phyloP scores from a whole-genome alignment of 2,329 filamentous ascomycete genomes.

The Ambrosiella beaveri region DNA sequence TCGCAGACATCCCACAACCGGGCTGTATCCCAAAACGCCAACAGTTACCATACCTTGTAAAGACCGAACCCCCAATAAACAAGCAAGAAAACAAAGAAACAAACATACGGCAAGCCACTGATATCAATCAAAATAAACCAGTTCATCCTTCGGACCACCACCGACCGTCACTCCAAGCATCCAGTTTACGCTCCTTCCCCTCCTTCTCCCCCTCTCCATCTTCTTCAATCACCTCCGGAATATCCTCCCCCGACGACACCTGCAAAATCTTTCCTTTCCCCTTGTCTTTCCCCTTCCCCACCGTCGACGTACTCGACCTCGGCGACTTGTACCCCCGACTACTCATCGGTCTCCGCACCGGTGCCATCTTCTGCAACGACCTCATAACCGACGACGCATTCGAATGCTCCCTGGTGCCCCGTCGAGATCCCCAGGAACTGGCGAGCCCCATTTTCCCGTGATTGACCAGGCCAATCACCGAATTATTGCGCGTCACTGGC shows the following conservation, averaged over 20 bases:
- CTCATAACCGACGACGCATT: not conserved
- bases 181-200: not conserved
- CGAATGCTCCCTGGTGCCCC: slow-evolving; percentile 3
- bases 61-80: not conserved
- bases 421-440: not conserved
- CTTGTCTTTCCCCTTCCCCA: slow-evolving; percentile 1
- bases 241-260: not conserved
- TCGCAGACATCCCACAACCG: not conserved
- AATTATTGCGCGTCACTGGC: slow-evolving; percentile 33
- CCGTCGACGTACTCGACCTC: not conserved
- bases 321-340: slow-evolving; percentile 1
- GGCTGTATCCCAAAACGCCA: not conserved
- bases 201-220: not conserved
- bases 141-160: slow-evolving; percentile 5
- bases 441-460: not conserved
- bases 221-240: not conserved
- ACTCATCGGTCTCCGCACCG: slow-evolving; percentile 4
- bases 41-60: not conserved
- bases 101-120: slow-evolving; percentile 5
- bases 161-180: not conserved
- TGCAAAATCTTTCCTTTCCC: not conserved
- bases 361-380: not conserved
- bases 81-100: not conserved
- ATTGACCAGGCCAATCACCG: slow-evolving; percentile 19
- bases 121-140: slow-evolving; percentile 7